Evolutionary conservation across 2,329 filamentous ascomycete genomes (phyloP).

Genomic region (Exophiala bonariae): DNA sequence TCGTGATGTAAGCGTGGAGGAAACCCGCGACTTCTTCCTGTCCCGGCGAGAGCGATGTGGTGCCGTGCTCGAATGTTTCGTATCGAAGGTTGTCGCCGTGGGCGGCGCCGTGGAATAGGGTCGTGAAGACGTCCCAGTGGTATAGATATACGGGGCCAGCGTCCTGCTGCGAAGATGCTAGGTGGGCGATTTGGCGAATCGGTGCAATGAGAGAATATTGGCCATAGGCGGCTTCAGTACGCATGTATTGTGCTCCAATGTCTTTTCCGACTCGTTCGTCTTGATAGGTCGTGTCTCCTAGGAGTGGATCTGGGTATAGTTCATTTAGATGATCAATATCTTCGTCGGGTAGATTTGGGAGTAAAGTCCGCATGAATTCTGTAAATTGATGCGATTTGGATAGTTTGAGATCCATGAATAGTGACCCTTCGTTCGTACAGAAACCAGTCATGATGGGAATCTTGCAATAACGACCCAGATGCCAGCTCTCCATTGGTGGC

Average conservation of each 20-base stretch:
- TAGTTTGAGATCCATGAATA: constrained; percentile 62
- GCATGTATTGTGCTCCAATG: constrained; percentile 55
- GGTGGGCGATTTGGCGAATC: constrained; percentile 46
- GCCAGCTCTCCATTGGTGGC: constrained; percentile 60
- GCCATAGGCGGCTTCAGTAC: constrained; percentile 49
- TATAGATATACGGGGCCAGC: constrained; percentile 50
- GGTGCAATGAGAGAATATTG: constrained; percentile 53
- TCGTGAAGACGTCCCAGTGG: constrained; percentile 54
- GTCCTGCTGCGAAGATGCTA: constrained; percentile 13
- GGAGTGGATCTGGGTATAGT: constrained; percentile 62
- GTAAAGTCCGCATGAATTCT: constrained; percentile 60
- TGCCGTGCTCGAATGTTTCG: constrained; percentile 42
- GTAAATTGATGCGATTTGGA: constrained; percentile 63
- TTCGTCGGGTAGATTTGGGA: constrained; percentile 58
- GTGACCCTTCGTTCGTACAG: constrained; percentile 69
- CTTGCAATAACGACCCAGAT: constrained; percentile 51
- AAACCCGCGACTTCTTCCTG: constrained; percentile 46
- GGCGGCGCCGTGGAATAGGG: constrained; percentile 45
- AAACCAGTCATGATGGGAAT: constrained; percentile 69
- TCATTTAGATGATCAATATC: constrained; percentile 50
- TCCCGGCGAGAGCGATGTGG: constrained; percentile 36
- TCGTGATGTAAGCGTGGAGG: constrained; percentile 50
- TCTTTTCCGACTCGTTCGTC: constrained; percentile 32
- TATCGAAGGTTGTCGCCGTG: constrained; percentile 53
- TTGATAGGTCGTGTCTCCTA: constrained; percentile 43